Conservation (phyloP, 2,329 filamentous ascomycete genomes). For the Grosmannia clavigera region DNA sequence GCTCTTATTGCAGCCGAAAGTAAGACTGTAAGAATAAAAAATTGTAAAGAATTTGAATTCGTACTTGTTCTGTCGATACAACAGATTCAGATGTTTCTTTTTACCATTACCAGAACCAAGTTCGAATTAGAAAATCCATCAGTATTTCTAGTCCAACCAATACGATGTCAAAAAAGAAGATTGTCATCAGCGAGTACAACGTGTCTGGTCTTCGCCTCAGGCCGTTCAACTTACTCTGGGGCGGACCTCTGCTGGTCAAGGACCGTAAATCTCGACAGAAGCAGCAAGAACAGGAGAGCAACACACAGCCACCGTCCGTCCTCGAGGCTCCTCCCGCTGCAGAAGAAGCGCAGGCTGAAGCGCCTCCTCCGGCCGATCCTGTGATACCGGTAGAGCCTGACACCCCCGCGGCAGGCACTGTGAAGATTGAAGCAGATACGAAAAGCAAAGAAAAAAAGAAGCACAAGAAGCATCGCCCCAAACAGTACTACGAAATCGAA, state of each 20-base stretch:
- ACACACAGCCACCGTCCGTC: neutral
- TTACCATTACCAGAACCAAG: neutral
- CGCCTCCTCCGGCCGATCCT: neutral
- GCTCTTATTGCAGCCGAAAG: neutral
- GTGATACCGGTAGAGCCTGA: neutral
- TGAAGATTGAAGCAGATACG: neutral
- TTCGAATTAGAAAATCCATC: neutral
- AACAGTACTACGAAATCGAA: neutral
- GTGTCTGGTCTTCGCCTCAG: neutral
- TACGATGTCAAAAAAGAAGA: neutral
- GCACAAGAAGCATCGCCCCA: neutral
- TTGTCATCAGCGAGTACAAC: neutral
- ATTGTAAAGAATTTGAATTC: neutral
- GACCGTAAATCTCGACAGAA: neutral
- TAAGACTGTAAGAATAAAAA: neutral
- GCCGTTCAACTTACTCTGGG: constrained; percentile 5
- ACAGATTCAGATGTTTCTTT: neutral
- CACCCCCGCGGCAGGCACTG: neutral
- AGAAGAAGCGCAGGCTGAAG: neutral
- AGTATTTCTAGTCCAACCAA: neutral
- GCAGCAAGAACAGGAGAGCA: neutral
- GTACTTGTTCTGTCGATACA: neutral
- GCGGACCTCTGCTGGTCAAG: constrained; percentile 1
- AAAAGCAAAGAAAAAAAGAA: neutral
- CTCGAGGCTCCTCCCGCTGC: neutral